These are phyloP conservation scores for Aspergillus biplanus DNA, from an alignment of 495 filamentous ascomycete species.

Conservation along the genomic window DNA sequence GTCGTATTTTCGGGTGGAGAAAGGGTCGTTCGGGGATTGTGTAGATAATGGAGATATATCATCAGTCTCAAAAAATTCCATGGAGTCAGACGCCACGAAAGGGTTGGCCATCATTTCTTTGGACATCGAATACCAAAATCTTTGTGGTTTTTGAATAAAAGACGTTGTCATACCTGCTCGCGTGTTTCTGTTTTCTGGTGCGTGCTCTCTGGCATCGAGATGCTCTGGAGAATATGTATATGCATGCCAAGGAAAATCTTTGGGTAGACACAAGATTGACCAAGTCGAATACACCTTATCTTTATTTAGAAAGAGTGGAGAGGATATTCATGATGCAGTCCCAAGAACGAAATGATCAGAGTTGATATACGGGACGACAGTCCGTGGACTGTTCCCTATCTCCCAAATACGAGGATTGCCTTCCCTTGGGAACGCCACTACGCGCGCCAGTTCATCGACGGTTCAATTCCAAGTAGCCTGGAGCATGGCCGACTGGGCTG, in stretches of 20 bases:
- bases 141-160: background rate
- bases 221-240: background rate
- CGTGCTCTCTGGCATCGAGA: background rate
- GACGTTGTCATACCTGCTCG: background rate
- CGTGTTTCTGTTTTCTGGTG: background rate
- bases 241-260: background rate
- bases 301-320: background rate
- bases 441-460: background rate
- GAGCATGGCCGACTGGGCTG: background rate
- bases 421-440: conserved; percentile 3
- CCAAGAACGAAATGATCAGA: background rate
- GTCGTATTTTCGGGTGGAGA: background rate
- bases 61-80: background rate
- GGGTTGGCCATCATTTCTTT: background rate
- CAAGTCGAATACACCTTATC: background rate
- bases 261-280: background rate
- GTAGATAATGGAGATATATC: conserved; percentile 4
- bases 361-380: background rate
- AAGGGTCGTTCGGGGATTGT: background rate
- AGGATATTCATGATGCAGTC: background rate
- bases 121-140: background rate
- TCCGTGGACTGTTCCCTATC: background rate
- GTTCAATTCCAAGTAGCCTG: background rate
- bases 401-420: background rate
- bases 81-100: background rate